phyloP scores from a whole-genome alignment of 2,329 filamentous ascomycete species.

The Aspergillus sp. region DNA sequence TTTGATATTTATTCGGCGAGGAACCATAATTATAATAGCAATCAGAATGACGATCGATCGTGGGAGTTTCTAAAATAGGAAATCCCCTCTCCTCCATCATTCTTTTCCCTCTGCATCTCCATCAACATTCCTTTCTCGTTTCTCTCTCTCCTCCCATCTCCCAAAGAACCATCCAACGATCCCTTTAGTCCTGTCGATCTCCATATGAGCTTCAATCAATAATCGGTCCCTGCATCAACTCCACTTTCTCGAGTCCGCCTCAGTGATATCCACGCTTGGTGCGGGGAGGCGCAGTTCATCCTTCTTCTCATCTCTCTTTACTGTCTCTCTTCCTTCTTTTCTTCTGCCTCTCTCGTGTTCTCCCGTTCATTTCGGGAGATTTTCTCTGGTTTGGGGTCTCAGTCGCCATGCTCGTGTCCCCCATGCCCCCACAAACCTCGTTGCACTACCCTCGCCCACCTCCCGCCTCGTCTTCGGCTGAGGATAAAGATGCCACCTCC shows the following conservation, averaged over 20 bases:
- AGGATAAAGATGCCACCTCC: constrained; percentile 3
- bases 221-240: background rate
- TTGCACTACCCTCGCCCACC: background rate
- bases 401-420: constrained; percentile 21
- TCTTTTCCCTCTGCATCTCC: constrained; percentile 1
- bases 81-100: background rate
- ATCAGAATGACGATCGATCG: background rate
- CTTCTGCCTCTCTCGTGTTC: background rate
- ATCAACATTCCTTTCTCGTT: background rate
- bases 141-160: background rate
- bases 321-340: background rate
- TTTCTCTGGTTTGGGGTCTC: constrained; percentile 8
- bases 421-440: constrained; percentile 21
- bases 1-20: background rate
- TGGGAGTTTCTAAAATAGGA: constrained; percentile 8
- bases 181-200: background rate
- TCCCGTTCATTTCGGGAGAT: background rate
- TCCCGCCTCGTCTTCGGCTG: constrained; percentile 1
- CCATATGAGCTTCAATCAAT: background rate
- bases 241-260: no score
- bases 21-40: background rate
- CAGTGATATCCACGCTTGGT: no score
- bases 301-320: background rate
- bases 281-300: background rate
- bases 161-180: background rate